Evolutionary conservation across 306 rosid species (phyloP).

Genomic region (Boehmeria nivea): DNA sequence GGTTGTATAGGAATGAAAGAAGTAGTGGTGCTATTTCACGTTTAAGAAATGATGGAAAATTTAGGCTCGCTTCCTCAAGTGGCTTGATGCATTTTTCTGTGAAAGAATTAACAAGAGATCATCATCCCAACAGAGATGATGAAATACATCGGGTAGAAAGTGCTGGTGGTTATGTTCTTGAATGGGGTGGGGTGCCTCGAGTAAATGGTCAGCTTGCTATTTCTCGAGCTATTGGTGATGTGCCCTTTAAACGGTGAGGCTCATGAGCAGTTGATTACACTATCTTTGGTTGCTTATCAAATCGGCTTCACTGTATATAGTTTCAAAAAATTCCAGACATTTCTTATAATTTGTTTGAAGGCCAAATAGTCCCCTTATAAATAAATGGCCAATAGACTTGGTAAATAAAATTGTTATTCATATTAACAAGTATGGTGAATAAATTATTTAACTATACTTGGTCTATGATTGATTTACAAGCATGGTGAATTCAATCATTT

Average conservation of each 20-base stretch:
- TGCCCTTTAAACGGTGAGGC: slow-evolving; percentile 69
- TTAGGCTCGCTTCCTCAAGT: slow-evolving; percentile 40
- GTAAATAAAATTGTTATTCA: too few relatives aligned
- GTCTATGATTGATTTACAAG: too few relatives aligned
- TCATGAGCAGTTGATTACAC: slow-evolving; percentile 5
- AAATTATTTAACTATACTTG: too few relatives aligned
- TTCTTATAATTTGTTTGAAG: too few relatives aligned
- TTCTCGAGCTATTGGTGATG: slow-evolving; percentile 84
- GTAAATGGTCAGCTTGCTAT: slow-evolving; percentile 91
- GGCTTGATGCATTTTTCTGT: slow-evolving; percentile 63
- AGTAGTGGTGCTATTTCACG: slow-evolving; percentile 49
- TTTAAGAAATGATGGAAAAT: slow-evolving; percentile 47
- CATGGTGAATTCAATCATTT: too few relatives aligned
- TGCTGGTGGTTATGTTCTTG: slow-evolving; percentile 88
- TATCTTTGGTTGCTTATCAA: too few relatives aligned
- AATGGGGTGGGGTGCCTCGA: slow-evolving; percentile 84
- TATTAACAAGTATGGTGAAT: too few relatives aligned
- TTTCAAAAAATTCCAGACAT: too few relatives aligned
- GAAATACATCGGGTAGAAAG: slow-evolving; percentile 84
- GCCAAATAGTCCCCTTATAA: too few relatives aligned
- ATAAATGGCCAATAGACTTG: too few relatives aligned
- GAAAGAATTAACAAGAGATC: slow-evolving; percentile 90
- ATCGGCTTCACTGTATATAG: too few relatives aligned
- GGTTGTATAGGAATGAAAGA: slow-evolving; percentile 65
- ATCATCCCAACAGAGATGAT: slow-evolving; percentile 88